Conservation (phyloP, 139 green algal genomes). For the Picochlorum sp. region DNA sequence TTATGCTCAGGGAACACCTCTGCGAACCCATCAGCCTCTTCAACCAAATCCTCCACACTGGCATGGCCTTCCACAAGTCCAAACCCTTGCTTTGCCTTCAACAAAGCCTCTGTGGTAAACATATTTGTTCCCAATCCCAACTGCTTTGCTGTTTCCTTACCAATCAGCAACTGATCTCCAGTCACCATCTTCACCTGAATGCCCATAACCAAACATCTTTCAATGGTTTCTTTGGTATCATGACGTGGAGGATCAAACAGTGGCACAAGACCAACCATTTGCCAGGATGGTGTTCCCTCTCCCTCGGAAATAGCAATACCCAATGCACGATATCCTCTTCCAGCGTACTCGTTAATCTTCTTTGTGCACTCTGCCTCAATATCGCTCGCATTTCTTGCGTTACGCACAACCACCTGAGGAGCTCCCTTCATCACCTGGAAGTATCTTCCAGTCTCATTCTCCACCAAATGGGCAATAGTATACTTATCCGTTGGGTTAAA, state of each 20-base stretch:
- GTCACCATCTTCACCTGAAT: conserved; percentile 85
- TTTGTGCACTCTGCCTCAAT: conserved; percentile 43
- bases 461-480: conserved; percentile 49
- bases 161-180: conserved; percentile 78
- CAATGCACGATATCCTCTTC: conserved; percentile 64
- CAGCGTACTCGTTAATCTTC: conserved; percentile 72
- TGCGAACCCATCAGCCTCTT: conserved; percentile 72
- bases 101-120: conserved; percentile 48
- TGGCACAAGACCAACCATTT: conserved; percentile 60
- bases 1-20: conserved; percentile 88
- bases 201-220: conserved; percentile 49
- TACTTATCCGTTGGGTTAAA: conserved; percentile 86
- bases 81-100: conserved; percentile 41
- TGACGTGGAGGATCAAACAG: conserved; percentile 76
- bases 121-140: conserved; percentile 78
- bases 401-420: conserved; percentile 52
- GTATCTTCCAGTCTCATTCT: conserved; percentile 33
- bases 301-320: conserved; percentile 55
- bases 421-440: conserved; percentile 74
- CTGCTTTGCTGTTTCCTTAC: conserved; percentile 70
- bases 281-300: conserved; percentile 33
- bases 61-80: conserved; percentile 36
- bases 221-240: conserved; percentile 76
- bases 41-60: conserved; percentile 52
- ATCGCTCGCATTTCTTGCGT: conserved; percentile 39